These are phyloP conservation scores for Logfia minima DNA, from an alignment of 129 eudicot genomes.

Conservation along the genomic window DNA sequence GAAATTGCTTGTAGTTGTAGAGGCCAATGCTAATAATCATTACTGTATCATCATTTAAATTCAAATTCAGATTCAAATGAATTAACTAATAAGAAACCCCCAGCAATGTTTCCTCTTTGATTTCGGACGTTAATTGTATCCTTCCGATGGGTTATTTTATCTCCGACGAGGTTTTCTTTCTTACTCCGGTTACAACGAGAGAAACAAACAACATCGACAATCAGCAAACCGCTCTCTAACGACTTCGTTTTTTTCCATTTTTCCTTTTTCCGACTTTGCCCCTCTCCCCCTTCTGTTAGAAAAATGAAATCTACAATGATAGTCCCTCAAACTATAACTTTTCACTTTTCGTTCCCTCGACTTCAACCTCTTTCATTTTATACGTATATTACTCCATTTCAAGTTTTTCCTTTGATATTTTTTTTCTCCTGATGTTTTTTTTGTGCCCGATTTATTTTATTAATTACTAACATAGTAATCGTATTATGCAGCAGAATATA, in stretches of 20 bases:
- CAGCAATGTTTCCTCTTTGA: conserved; percentile 11
- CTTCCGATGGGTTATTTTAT: not conserved
- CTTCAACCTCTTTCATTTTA: not conserved
- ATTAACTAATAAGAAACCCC: conserved; percentile 3
- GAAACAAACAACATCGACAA: conserved; percentile 14
- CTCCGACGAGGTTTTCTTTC: conserved; percentile 1
- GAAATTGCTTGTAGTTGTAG: conserved; percentile 1
- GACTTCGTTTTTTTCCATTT: conserved; percentile 6
- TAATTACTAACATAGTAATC: no score
- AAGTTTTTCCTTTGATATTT: no score
- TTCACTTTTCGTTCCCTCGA: not conserved
- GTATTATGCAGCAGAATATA: no score
- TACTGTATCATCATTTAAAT: no score
- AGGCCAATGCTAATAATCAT: not conserved
- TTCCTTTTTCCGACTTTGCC: conserved; percentile 19
- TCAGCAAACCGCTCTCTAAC: conserved; percentile 22
- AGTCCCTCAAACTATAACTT: not conserved
- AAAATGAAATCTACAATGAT: not conserved
- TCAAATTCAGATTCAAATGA: no score
- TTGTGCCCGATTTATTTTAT: no score
- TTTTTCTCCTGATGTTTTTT: no score
- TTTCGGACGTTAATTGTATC: not conserved
- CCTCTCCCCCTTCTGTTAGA: not conserved
- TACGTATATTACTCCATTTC: no score
- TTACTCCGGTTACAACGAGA: conserved; percentile 15